Evolutionary conservation across 257 asterid species (phyloP).

Genomic region (Nicotiana attenuata): DNA sequence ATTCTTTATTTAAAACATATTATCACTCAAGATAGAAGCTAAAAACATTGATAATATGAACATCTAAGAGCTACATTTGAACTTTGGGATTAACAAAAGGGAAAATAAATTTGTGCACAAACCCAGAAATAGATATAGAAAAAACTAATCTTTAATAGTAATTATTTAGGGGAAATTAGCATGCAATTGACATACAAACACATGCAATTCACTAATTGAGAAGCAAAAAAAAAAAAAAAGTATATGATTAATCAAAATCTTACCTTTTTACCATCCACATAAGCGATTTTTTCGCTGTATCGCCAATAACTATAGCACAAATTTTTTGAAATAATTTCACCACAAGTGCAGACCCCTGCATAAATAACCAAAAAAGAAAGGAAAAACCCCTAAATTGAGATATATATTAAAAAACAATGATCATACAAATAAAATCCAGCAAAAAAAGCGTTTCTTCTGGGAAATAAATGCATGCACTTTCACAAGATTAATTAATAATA

Average conservation of each 20-base stretch:
- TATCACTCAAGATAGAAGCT: too few relatives aligned
- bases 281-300: background rate
- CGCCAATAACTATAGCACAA: background rate
- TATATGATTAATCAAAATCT: background rate
- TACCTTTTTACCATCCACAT: background rate
- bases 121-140: background rate
- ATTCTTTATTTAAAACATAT: background rate
- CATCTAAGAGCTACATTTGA: too few relatives aligned
- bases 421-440: background rate
- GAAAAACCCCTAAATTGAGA: background rate
- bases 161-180: background rate
- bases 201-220: background rate
- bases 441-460: background rate
- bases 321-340: background rate
- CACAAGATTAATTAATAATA: background rate
- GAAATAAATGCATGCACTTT: background rate
- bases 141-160: background rate
- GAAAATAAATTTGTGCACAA: background rate
- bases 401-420: background rate
- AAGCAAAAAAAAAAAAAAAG: too few relatives aligned
- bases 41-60: too few relatives aligned
- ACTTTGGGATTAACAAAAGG: too few relatives aligned
- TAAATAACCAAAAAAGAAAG: background rate
- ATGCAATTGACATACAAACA: background rate
- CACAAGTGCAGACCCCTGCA: background rate